Conservation (phyloP, 2,329 filamentous ascomycete genomes). For the Penicillium italicum region DNA sequence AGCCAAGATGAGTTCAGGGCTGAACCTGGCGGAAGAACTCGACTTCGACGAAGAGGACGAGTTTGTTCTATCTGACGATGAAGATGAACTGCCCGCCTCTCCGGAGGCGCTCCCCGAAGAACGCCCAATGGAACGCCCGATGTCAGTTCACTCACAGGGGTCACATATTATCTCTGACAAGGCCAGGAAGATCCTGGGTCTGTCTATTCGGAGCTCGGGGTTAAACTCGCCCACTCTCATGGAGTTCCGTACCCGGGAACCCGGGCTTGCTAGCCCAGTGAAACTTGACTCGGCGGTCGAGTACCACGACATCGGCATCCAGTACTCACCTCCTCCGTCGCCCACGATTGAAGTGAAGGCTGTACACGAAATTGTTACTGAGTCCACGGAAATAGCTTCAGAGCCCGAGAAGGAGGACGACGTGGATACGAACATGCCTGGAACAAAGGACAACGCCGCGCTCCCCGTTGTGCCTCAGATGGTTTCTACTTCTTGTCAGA, state of each 20-base stretch:
- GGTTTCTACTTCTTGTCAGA: conserved; percentile 45
- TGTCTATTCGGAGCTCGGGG: conserved; percentile 35
- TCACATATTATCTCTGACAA: conserved; percentile 38
- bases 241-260: conserved; percentile 22
- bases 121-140: conserved; percentile 39
- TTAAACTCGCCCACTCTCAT: conserved; percentile 26
- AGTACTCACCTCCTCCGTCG: conserved; percentile 79
- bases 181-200: conserved; percentile 46
- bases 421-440: background rate
- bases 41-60: conserved; percentile 77
- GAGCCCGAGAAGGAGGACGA: background rate
- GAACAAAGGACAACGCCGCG: conserved; percentile 31
- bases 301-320: conserved; percentile 73
- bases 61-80: conserved; percentile 61
- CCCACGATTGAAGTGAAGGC: conserved; percentile 44
- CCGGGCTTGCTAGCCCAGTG: conserved; percentile 45
- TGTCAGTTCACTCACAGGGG: conserved; percentile 40
- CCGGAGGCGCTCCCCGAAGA: conserved; percentile 45
- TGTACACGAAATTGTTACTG: conserved; percentile 14
- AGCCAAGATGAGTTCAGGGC: conserved; percentile 56
- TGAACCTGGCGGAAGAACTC: conserved; percentile 87
- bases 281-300: conserved; percentile 46
- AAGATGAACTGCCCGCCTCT: conserved; percentile 62
- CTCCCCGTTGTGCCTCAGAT: conserved; percentile 34
- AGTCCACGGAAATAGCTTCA: conserved; percentile 20